These are phyloP conservation scores for Endoconidiophora laricicola DNA, from an alignment of 2,329 filamentous ascomycete genomes.

Conservation along the genomic window DNA sequence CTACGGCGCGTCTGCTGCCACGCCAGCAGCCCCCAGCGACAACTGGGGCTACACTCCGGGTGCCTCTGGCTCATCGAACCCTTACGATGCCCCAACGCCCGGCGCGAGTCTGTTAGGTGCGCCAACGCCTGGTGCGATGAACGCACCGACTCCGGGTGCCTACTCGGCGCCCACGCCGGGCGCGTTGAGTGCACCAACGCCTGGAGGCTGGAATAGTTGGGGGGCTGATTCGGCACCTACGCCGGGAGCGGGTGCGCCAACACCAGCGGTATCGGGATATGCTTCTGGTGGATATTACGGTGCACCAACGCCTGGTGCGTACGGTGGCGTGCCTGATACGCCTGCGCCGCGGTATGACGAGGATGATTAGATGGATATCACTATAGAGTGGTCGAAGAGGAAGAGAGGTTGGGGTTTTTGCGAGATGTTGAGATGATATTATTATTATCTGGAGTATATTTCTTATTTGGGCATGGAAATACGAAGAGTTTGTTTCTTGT, in stretches of 20 bases:
- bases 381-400: background rate
- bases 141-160: slow-evolving; percentile 56
- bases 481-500: slow-evolving; percentile 3
- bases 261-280: slow-evolving; percentile 47
- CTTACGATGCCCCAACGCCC: slow-evolving; percentile 57
- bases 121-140: slow-evolving; percentile 44
- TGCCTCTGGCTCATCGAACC: slow-evolving; percentile 26
- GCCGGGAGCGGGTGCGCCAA: slow-evolving; percentile 46
- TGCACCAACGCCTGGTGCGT: slow-evolving; percentile 50
- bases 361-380: slow-evolving; percentile 18
- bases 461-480: slow-evolving; percentile 1
- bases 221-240: slow-evolving; percentile 49
- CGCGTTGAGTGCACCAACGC: slow-evolving; percentile 48
- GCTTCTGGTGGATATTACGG: slow-evolving; percentile 32
- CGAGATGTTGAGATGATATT: background rate
- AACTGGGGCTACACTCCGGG: slow-evolving; percentile 44
- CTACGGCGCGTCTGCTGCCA: slow-evolving; percentile 44
- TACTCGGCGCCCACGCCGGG: slow-evolving; percentile 48
- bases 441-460: too few species aligned
- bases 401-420: background rate
- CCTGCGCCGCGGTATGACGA: slow-evolving; percentile 41
- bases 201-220: slow-evolving; percentile 46
- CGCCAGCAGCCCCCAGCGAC: slow-evolving; percentile 40
- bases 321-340: slow-evolving; percentile 38
- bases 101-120: slow-evolving; percentile 38